phyloP scores from a whole-genome alignment of 202 grass and related monocot species.

The Setaria viridis region DNA sequence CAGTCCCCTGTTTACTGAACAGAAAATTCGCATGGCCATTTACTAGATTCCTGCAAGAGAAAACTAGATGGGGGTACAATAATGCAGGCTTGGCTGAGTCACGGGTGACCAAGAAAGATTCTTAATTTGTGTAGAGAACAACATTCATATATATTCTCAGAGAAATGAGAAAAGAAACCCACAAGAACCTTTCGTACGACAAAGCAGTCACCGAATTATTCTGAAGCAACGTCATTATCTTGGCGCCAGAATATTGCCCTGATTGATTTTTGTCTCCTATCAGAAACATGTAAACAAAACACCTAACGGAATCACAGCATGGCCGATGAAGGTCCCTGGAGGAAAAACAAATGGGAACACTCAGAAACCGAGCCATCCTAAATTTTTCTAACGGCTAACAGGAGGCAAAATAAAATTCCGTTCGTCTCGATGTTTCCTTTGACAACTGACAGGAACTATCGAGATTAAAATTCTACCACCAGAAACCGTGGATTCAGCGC shows the following conservation, averaged over 20 bases:
- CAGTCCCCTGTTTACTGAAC: not conserved
- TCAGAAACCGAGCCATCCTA: not conserved
- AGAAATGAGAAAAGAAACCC: not conserved
- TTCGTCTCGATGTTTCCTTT: not conserved
- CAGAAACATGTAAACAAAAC: not conserved
- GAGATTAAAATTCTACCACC: conserved; percentile 8
- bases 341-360: conserved; percentile 26
- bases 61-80: not conserved
- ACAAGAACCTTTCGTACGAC: conserved; percentile 25
- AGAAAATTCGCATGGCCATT: not conserved
- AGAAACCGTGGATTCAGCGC: conserved; percentile 22
- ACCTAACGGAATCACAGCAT: not conserved
- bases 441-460: not conserved
- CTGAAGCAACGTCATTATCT: not conserved
- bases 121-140: conserved; percentile 9
- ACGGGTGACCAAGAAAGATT: conserved; percentile 41
- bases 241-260: not conserved
- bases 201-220: conserved; percentile 11
- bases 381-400: not conserved
- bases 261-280: conserved; percentile 34
- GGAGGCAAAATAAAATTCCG: not conserved
- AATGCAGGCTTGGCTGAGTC: conserved; percentile 35
- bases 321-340: not conserved
- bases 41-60: conserved; percentile 3
- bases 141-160: conserved; percentile 2